Evolutionary conservation across 495 filamentous ascomycete genomes (phyloP).

Genomic region (Staphylotrichum tortipilum): DNA sequence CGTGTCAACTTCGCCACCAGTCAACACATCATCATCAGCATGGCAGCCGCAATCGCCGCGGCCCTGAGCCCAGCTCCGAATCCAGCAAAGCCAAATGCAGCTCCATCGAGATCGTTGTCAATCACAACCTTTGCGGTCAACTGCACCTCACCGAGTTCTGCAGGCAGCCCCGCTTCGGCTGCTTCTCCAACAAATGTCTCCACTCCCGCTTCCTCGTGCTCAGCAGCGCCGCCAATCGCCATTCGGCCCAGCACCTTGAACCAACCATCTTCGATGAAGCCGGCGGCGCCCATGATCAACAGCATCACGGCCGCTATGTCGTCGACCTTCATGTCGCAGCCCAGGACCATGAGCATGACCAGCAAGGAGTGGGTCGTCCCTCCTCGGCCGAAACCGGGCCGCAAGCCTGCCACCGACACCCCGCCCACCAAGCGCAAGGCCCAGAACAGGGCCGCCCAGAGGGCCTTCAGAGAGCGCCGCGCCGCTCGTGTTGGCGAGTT

Average conservation of each 20-base stretch:
- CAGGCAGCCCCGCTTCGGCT: conserved; percentile 22
- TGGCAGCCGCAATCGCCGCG: conserved; percentile 7
- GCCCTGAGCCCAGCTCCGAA: not conserved
- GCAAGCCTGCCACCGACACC: conserved; percentile 85
- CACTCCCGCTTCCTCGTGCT: conserved; percentile 17
- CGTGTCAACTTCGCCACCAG: not conserved
- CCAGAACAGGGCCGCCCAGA: conserved; percentile 87
- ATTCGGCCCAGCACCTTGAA: conserved; percentile 22
- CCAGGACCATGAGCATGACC: conserved; percentile 44
- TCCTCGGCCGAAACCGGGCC: conserved; percentile 82
- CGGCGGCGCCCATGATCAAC: conserved; percentile 15
- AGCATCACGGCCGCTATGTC: conserved; percentile 20
- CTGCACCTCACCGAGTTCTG: conserved; percentile 11
- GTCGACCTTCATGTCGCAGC: conserved; percentile 10
- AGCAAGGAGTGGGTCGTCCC: conserved; percentile 84
- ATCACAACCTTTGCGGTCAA: conserved; percentile 13
- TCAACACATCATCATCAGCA: conserved; percentile 1
- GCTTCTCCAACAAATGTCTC: conserved; percentile 19
- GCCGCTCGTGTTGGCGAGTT: conserved; percentile 78
- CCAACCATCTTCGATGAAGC: conserved; percentile 10
- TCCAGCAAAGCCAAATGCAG: not conserved
- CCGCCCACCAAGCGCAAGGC: conserved; percentile 88
- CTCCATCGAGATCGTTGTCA: conserved; percentile 6
- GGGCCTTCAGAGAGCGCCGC: conserved; percentile 80
- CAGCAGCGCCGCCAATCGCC: conserved; percentile 17